Evolutionary conservation across 768 basidiomycete genomes (phyloP).

Genomic region (Gloeopeniophorella convolvens): DNA sequence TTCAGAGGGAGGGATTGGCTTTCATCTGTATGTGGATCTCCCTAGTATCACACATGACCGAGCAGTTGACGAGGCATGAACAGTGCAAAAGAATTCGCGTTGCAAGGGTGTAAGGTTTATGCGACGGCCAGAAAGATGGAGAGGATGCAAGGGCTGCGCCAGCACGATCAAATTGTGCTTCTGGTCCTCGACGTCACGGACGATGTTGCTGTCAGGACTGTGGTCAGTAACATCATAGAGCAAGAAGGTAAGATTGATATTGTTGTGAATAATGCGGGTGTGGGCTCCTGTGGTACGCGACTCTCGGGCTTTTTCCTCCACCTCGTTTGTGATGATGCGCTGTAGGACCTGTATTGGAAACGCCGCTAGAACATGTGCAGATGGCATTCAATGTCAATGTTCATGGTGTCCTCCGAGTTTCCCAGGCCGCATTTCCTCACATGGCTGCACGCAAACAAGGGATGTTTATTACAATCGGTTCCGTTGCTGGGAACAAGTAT

Average conservation of each 20-base stretch:
- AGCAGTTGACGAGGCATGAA: no score
- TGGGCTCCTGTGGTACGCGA: constrained; percentile 35
- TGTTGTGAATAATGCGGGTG: constrained; percentile 72
- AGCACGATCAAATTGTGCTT: constrained; percentile 37
- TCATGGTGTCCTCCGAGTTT: constrained; percentile 50
- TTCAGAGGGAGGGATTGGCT: constrained; percentile 3
- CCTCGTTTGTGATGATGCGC: not conserved
- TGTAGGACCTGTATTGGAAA: constrained; percentile 47
- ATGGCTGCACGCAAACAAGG: constrained; percentile 64
- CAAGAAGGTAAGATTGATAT: constrained; percentile 62
- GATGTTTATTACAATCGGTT: constrained; percentile 69
- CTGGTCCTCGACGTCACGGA: constrained; percentile 56
- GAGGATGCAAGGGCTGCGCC: constrained; percentile 54
- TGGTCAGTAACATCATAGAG: constrained; percentile 44
- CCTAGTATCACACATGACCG: no score
- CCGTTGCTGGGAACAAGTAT: constrained; percentile 56
- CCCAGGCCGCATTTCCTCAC: constrained; percentile 57
- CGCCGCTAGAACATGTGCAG: constrained; percentile 46
- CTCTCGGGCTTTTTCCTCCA: no score
- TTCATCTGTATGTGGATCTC: not conserved
- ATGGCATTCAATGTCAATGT: constrained; percentile 60
- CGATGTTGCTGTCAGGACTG: constrained; percentile 47
- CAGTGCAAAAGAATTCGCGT: constrained; percentile 33
- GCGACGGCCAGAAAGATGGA: constrained; percentile 65
- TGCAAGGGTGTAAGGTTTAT: constrained; percentile 64